Evolutionary conservation across 1,284 basidiomycete species (phyloP), one percentile per base, ranked within the genome.

Genomic region (Wallemia mellicola): DNA sequence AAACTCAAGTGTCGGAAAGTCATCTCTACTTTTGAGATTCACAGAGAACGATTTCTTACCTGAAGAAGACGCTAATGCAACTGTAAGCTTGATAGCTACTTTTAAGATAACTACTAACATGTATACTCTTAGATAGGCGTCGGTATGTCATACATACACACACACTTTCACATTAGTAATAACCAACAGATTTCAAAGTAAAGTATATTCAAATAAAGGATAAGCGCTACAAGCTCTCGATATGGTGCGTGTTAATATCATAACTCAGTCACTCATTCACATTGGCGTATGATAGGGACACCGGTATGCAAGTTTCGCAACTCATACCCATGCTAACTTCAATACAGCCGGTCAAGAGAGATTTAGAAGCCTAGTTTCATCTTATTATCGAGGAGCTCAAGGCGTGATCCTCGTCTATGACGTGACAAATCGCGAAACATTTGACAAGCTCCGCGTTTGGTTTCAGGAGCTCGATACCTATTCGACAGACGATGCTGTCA

Each of bases 41-140:
- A 92, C 89, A 2, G 91, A 98, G 68, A 86, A 95, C 71, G 86
- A 88, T 65, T 98, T 91, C 79, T 73, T 96, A 28, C 86, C 94
- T 66, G 92, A 96, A 67, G 38, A 48, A n/a, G 38, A 48, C 22
- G 38, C 38, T 15, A 48, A 48, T 22, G 38, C 38, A n/a, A 48
- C 38, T 5, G 38, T 48, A 22, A 48, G 38, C 22, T 11, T 30
- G 28, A 30, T 30, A 30, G 9, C 7, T 17, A 30, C 17, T 7
- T 30, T 17, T 30, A 30, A 30, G 7, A 30, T 17, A 30, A 7
- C 9, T 7, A 30, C 7, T 30, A 30, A 30, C 9, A 7, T 30
- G 17, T 22, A 5, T 15, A 11, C n/a, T 22, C 38, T n/a, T 48
- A 48, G 38, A 48, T 48, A 17, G 38, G 38, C n/a, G 38, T 48